Evolutionary conservation across 2,329 filamentous ascomycete genomes (phyloP).

Genomic region (Fusarium lyarnte): DNA sequence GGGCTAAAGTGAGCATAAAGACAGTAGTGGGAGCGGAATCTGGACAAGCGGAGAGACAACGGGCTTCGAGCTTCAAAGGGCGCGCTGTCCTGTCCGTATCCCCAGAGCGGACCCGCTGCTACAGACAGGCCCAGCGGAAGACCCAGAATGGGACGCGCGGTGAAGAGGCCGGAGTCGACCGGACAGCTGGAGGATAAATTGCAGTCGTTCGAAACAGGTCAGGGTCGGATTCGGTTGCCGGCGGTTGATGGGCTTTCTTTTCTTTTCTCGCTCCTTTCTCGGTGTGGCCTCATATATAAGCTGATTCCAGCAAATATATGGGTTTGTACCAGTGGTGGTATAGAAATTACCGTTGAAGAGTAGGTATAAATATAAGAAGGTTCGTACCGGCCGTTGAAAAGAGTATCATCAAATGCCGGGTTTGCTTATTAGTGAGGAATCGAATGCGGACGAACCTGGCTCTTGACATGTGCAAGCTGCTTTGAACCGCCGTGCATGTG

Average conservation of each 20-base stretch:
- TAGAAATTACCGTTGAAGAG: background rate
- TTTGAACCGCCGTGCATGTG: background rate
- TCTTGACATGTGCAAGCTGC: slow-evolving; percentile 6
- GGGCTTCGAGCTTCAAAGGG: slow-evolving; percentile 9
- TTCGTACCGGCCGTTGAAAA: background rate
- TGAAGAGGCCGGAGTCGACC: slow-evolving; percentile 38
- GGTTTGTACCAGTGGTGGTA: background rate
- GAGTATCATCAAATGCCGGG: background rate
- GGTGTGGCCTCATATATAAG: background rate
- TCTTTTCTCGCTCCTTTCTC: slow-evolving; percentile 13
- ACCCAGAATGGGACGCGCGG: slow-evolving; percentile 25
- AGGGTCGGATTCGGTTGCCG: slow-evolving; percentile 12
- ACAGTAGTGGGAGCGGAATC: slow-evolving; percentile 25
- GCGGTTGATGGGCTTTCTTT: slow-evolving; percentile 8
- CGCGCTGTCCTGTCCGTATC: slow-evolving; percentile 14
- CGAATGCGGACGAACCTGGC: slow-evolving; percentile 4
- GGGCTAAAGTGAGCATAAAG: slow-evolving; percentile 14
- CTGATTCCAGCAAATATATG: background rate
- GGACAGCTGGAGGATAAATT: slow-evolving; percentile 23
- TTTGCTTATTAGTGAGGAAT: background rate
- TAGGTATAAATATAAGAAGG: background rate
- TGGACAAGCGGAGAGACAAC: slow-evolving; percentile 33
- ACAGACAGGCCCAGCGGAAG: slow-evolving; percentile 31
- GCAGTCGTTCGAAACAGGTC: slow-evolving; percentile 5
- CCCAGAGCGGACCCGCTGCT: slow-evolving; percentile 27